A percentile compares a stretch with the other conserved stretches of the same genome.
phyloP scores from a whole-genome alignment of 164 flowering plant species.

The Umbellularia californica region DNA sequence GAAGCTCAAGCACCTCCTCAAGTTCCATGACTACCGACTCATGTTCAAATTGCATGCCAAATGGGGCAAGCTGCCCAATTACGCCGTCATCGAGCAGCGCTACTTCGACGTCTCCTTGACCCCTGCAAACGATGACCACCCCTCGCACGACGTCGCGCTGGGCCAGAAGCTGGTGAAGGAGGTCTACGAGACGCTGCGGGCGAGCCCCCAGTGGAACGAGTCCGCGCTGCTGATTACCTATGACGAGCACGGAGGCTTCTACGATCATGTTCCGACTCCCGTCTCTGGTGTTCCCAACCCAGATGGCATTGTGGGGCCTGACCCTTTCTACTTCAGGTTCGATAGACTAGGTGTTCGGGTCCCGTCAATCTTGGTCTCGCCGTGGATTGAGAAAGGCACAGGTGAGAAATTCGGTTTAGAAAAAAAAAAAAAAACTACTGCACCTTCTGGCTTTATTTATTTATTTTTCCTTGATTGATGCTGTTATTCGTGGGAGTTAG shows the following conservation, averaged over 20 bases:
- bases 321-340: conserved; percentile 75
- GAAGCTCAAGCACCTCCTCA: conserved; percentile 64
- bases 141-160: conserved; percentile 80
- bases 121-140: conserved; percentile 97
- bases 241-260: conserved; percentile 98
- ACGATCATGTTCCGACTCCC: conserved; percentile 93
- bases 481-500: too few relatives aligned
- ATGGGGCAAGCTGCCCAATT: conserved; percentile 71
- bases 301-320: conserved; percentile 86
- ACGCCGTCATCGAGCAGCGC: conserved; percentile 83
- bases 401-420: conserved; percentile 30
- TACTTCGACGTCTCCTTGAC: conserved; percentile 56
- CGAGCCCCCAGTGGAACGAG: conserved; percentile 94
- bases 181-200: conserved; percentile 81
- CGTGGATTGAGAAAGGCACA: conserved; percentile 90
- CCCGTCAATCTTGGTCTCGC: conserved; percentile 80
- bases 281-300: conserved; percentile 88
- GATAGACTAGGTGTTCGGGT: conserved; percentile 92
- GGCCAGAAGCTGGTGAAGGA: conserved; percentile 97
- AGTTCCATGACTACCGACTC: conserved; percentile 58
- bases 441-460: neutral
- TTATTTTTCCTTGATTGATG: neutral
- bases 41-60: conserved; percentile 66
- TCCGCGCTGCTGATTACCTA: conserved; percentile 78
- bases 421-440: neutral